Base-by-base conservation (phyloP, 179 eudicot genomes). In the Silene vulgaris region DNA sequence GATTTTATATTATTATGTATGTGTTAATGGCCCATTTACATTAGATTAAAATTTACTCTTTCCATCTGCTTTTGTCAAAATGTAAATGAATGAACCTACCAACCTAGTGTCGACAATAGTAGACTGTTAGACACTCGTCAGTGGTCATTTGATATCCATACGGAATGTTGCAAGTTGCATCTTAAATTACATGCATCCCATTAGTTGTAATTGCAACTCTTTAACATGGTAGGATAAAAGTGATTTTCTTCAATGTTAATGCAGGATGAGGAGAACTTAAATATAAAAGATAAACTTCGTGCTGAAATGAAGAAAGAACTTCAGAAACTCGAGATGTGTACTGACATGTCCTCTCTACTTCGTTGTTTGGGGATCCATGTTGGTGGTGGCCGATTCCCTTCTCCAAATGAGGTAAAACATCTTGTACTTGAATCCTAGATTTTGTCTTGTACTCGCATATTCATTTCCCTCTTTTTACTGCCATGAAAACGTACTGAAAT, bases 231-330 rank as follows among this genome's bases (percentile, higher is more conserved):
- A 26, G 74, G 50, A 52, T 71, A 61, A 19, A 8, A 23, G 9
- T 40, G 21, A 6, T 43, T 57, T n/a, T 2, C 20, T 60, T 65
- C 12, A 40, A 3, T 64, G 29, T 30, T 19, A 28, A 43, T 77
- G 59, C 84, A 92, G 97, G 98, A 88, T 30, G 91, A 85, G 81
- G 92, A 88, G 76, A 84, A 88, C 75, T 72, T 85, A 80, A 85
- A 89, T 81, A 71, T 85, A 83, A 93, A 93, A 78, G 98, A 91
- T 69, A 54, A 70, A 64, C 78, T 87, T 59, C 98, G 92, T 26
- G 82, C 76, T 48, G 86, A 85, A 81, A 79, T 91, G 65, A 76
- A 82, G 82, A 82, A 78, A 66, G 85, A 89, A 75, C 87, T 93
- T 9, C 78, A 74, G 26, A 75, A 60, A 69, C 65, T 89, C 71